Conservation (phyloP, 345 rosid species). For the Cochlearia excelsa region DNA sequence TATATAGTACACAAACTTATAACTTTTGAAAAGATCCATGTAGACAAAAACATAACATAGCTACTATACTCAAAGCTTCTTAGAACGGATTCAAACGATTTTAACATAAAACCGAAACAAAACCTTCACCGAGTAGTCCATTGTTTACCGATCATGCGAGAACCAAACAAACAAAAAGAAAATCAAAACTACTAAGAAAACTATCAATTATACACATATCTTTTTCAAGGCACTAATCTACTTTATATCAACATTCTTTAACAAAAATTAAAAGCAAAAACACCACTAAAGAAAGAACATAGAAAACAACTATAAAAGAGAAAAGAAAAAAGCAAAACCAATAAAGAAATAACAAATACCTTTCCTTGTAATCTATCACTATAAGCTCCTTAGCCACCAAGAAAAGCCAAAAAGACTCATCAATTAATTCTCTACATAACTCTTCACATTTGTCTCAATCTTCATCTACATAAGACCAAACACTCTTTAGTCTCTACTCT, state of each 20-base stretch:
- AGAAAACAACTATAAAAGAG: conserved; percentile 24
- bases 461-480: conserved; percentile 21
- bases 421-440: conserved; percentile 27
- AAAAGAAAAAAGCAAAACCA: conserved; percentile 30
- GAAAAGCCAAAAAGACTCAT: conserved; percentile 30
- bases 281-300: conserved; percentile 15
- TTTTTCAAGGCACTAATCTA: conserved; percentile 20
- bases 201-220: conserved; percentile 9
- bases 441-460: conserved; percentile 19
- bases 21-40: too few relatives aligned
- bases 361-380: conserved; percentile 27
- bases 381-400: conserved; percentile 36
- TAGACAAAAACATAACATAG: too few relatives aligned
- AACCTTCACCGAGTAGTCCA: background rate
- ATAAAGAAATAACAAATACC: conserved; percentile 26
- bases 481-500: background rate
- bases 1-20: background rate
- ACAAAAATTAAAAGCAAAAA: conserved; percentile 26
- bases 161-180: conserved; percentile 12
- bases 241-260: conserved; percentile 30
- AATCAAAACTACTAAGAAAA: conserved; percentile 25
- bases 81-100: background rate
- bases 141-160: conserved; percentile 6
- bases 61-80: too few relatives aligned
- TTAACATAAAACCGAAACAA: background rate